Conservation (phyloP, 768 basidiomycete species). For the Mycena pura region DNA sequence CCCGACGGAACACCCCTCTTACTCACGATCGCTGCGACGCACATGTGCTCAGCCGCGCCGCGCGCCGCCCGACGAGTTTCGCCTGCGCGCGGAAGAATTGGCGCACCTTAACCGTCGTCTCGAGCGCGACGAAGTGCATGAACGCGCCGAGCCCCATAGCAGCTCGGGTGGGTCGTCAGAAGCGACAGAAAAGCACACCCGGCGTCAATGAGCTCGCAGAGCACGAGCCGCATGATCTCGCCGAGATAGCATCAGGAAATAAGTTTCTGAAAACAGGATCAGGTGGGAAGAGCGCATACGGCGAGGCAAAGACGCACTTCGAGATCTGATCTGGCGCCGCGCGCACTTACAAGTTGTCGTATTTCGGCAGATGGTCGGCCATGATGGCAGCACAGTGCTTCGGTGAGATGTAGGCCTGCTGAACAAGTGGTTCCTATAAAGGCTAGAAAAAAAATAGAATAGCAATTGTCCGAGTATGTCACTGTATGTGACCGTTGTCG, state of each 20-base stretch:
- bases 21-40: constrained; percentile 94
- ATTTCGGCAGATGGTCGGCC: constrained; percentile 92
- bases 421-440: too few relatives aligned
- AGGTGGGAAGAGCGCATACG: background rate
- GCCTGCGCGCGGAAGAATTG: constrained; percentile 97
- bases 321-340: constrained; percentile 84
- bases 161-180: constrained; percentile 97
- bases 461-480: too few relatives aligned
- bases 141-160: constrained; percentile 98
- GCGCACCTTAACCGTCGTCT: constrained; percentile 94
- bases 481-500: too few relatives aligned
- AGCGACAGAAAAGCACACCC: constrained; percentile 95
- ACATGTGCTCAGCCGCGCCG: constrained; percentile 90
- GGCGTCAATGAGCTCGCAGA: constrained; percentile 96
- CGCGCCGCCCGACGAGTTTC: constrained; percentile 85
- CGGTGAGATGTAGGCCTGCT: too few relatives aligned
- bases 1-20: constrained; percentile 91
- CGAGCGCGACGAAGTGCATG: constrained; percentile 94
- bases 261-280: constrained; percentile 67
- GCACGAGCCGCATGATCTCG: constrained; percentile 93
- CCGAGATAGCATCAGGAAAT: constrained; percentile 96
- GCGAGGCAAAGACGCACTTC: constrained; percentile 59
- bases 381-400: too few relatives aligned
- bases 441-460: too few relatives aligned
- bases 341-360: constrained; percentile 77